These are phyloP conservation scores for Antrodiella citrinella DNA, from an alignment of 768 basidiomycete genomes.

Conservation along the genomic window DNA sequence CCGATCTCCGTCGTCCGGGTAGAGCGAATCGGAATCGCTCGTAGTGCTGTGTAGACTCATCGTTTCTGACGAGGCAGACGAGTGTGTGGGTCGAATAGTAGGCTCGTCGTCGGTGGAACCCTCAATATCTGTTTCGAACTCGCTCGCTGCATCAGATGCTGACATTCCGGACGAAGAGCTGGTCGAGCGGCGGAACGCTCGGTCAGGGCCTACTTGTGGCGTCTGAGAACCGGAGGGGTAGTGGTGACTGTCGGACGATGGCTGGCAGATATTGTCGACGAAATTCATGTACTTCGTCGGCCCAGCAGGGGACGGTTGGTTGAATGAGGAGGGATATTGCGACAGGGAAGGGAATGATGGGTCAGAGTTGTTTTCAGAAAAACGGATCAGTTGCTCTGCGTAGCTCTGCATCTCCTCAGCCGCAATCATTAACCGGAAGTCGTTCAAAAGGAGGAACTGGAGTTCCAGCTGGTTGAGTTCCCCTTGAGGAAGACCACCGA, in stretches of 20 bases:
- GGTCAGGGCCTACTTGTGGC: slow-evolving; percentile 12
- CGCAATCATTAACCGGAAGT: slow-evolving; percentile 85
- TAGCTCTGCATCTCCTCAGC: slow-evolving; percentile 91
- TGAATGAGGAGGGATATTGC: slow-evolving; percentile 15
- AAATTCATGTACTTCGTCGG: slow-evolving; percentile 47
- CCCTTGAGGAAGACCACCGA: slow-evolving; percentile 87
- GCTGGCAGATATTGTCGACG: slow-evolving; percentile 43
- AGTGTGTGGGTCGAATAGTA: slow-evolving; percentile 56
- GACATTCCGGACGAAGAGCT: slow-evolving; percentile 14
- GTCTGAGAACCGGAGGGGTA: slow-evolving; percentile 9
- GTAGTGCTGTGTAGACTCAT: neutral
- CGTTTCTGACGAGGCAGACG: slow-evolving; percentile 1
- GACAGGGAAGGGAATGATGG: slow-evolving; percentile 16
- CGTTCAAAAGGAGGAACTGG: slow-evolving; percentile 93
- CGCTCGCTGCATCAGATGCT: slow-evolving; percentile 20
- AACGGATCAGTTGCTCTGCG: slow-evolving; percentile 80
- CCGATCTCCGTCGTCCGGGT: neutral
- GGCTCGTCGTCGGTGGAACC: slow-evolving; percentile 73
- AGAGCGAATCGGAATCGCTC: neutral
- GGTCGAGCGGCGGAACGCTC: slow-evolving; percentile 12
- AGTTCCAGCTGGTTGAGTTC: slow-evolving; percentile 96
- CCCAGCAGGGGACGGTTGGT: slow-evolving; percentile 19
- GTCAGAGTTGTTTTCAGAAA: slow-evolving; percentile 36
- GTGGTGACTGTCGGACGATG: slow-evolving; percentile 20
- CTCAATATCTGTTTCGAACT: slow-evolving; percentile 40